These are phyloP conservation scores for Metschnikowia kofuensis DNA, from an alignment of 805 yeast genomes.

Conservation along the genomic window DNA sequence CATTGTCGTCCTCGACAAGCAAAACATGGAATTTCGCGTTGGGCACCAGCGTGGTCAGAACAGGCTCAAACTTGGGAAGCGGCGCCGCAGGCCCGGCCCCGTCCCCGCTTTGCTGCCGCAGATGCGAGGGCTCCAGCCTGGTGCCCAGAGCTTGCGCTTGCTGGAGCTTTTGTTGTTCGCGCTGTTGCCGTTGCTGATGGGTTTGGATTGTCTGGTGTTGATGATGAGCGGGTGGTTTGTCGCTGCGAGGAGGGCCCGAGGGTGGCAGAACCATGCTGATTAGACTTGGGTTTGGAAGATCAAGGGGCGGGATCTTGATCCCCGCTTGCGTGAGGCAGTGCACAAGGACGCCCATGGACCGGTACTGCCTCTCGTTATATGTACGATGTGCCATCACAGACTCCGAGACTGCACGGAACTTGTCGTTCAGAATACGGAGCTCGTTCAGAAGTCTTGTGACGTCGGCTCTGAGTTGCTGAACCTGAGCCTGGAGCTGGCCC, in stretches of 20 bases:
- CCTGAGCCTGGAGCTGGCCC: conserved; percentile 14
- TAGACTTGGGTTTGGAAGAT: conserved; percentile 45
- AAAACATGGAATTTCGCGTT: conserved; percentile 64
- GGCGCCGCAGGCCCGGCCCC: background rate
- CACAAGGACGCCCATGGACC: conserved; percentile 49
- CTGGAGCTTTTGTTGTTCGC: background rate
- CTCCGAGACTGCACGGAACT: conserved; percentile 64
- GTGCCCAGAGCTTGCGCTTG: background rate
- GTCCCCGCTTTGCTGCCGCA: conserved; percentile 5
- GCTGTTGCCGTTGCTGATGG: conserved; percentile 1
- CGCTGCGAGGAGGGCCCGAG: conserved; percentile 3
- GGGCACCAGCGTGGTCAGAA: conserved; percentile 19
- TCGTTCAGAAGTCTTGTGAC: conserved; percentile 34
- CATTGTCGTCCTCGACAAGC: conserved; percentile 77
- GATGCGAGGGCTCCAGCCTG: conserved; percentile 1
- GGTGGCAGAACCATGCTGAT: conserved; percentile 21
- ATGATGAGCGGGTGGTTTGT: background rate
- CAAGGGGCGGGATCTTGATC: conserved; percentile 63
- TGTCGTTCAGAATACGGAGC: conserved; percentile 34
- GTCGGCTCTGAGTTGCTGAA: conserved; percentile 27
- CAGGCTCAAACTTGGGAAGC: conserved; percentile 19
- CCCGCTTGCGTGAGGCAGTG: conserved; percentile 55
- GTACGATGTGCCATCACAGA: conserved; percentile 55
- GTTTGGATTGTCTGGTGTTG: conserved; percentile 8
- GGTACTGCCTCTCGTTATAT: conserved; percentile 54